A percentile compares a stretch with the other conserved stretches of the same genome.
Evolutionary conservation across 2,329 filamentous ascomycete species (phyloP).

Genomic region (Fusarium drepaniforme): DNA sequence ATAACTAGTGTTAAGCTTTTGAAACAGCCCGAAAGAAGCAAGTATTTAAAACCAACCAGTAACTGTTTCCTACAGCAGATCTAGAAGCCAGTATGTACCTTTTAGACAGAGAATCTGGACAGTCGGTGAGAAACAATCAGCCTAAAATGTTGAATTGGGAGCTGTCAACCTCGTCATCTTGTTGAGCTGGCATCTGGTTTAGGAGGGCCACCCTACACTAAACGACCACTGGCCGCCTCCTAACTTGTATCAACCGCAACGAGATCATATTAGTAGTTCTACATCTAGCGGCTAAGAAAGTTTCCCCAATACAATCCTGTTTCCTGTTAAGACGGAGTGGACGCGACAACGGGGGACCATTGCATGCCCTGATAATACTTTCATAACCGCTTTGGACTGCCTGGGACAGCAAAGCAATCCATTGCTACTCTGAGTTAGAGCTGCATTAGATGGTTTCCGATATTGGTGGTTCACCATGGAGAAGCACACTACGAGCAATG

Average conservation of each 20-base stretch:
- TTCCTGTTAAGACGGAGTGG: background rate
- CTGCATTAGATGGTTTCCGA: too few species aligned
- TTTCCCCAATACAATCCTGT: too few species aligned
- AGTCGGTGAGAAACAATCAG: background rate
- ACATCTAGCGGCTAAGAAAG: accelerated
- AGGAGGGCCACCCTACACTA: background rate
- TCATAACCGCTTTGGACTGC: too few species aligned
- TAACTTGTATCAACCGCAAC: background rate
- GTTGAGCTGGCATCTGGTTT: background rate
- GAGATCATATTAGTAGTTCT: too few species aligned
- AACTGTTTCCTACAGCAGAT: background rate
- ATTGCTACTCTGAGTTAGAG: too few species aligned
- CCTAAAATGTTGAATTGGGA: background rate
- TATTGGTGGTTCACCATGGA: too few species aligned
- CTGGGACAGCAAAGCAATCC: too few species aligned
- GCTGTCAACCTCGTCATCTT: background rate
- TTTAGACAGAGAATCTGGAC: background rate
- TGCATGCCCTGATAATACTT: background rate
- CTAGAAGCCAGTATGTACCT: accelerated
- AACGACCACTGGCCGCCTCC: background rate
- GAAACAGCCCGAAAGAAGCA: too few species aligned
- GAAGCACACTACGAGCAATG: background rate
- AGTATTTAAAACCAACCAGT: background rate
- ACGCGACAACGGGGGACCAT: background rate
- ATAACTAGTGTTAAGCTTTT: too few species aligned